Evolutionary conservation across 2,329 filamentous ascomycete species (phyloP).

Genomic region (Colletotrichum gigasporum): DNA sequence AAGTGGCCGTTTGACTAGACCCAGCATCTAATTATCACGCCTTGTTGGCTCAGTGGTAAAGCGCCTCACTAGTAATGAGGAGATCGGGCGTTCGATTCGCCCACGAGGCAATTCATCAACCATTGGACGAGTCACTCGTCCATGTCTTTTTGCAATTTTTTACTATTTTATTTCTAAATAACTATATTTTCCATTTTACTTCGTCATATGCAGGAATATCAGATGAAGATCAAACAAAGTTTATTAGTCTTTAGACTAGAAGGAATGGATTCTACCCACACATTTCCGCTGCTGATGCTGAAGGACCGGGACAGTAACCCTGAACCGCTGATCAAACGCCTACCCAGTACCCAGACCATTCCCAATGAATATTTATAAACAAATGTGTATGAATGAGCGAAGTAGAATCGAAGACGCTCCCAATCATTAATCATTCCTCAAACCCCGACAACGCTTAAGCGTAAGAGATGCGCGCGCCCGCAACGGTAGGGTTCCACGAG

Average conservation of each 20-base stretch:
- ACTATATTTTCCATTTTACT: neutral
- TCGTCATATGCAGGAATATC: no score
- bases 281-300: neutral
- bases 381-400: neutral
- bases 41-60: constrained; percentile 2
- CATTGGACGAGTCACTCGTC: neutral
- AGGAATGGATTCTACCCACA: neutral
- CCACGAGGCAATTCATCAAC: neutral
- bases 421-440: neutral
- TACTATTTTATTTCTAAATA: neutral
- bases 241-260: neutral
- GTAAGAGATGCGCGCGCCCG: constrained; percentile 28
- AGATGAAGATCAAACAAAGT: neutral
- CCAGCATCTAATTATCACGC: neutral
- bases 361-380: neutral
- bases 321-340: neutral
- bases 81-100: neutral
- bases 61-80: neutral
- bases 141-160: neutral
- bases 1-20: no score
- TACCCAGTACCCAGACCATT: neutral
- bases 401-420: neutral
- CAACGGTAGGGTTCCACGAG: constrained; percentile 16
- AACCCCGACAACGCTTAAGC: neutral
- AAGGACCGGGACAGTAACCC: neutral